phyloP scores from a whole-genome alignment of 495 filamentous ascomycete species.

The Evansstolkia leycettana region DNA sequence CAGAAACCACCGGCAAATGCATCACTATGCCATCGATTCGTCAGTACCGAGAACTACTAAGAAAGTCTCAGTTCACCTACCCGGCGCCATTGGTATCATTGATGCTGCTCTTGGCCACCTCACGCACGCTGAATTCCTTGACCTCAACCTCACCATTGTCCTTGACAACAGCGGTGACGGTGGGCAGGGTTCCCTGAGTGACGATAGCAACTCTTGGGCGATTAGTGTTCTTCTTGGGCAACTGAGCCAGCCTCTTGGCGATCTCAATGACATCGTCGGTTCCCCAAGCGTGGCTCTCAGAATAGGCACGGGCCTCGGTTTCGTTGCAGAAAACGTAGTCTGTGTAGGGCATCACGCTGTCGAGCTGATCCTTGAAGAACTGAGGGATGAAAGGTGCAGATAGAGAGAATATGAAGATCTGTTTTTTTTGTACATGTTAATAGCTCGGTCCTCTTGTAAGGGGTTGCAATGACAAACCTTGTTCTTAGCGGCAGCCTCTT shows the following conservation, averaged over 20 bases:
- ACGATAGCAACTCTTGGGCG: conserved; percentile 74
- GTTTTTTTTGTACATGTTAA: not conserved
- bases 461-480: conserved; percentile 40
- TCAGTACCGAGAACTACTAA: conserved; percentile 5
- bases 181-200: conserved; percentile 87
- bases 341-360: conserved; percentile 74
- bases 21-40: conserved; percentile 42
- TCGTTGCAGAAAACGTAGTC: conserved; percentile 98
- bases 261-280: conserved; percentile 77
- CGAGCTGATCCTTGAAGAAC: conserved; percentile 95
- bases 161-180: conserved; percentile 59
- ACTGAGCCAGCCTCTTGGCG: conserved; percentile 67
- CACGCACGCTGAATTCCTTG: conserved; percentile 67
- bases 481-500: conserved; percentile 78
- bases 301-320: conserved; percentile 78
- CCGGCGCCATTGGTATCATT: conserved; percentile 93
- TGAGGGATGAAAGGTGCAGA: conserved; percentile 91
- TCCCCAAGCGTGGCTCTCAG: conserved; percentile 58
- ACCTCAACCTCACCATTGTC: conserved; percentile 50
- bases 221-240: conserved; percentile 82
- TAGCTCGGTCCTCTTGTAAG: not conserved
- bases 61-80: conserved; percentile 26
- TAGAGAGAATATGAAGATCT: conserved; percentile 73
- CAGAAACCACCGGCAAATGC: conserved; percentile 92
- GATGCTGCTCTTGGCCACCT: conserved; percentile 62